phyloP scores from a whole-genome alignment of 73 alveolate species.

The Paramecium octaurelia region DNA sequence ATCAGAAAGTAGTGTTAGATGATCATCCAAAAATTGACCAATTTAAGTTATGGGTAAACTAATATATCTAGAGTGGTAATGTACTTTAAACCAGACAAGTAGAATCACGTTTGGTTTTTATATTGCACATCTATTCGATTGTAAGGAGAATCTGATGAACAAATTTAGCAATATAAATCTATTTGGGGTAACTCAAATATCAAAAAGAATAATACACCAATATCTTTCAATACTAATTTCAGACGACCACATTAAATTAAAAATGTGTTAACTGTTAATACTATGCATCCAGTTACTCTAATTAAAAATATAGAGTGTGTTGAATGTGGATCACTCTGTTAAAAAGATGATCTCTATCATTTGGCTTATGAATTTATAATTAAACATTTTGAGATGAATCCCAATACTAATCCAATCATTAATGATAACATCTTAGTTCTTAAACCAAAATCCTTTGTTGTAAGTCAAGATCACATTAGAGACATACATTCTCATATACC shows the following conservation, averaged over 20 bases:
- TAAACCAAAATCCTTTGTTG: slow-evolving; percentile 29
- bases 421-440: not conserved
- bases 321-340: slow-evolving; percentile 40
- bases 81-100: slow-evolving; percentile 51
- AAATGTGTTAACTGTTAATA: slow-evolving; percentile 27
- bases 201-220: slow-evolving; percentile 52
- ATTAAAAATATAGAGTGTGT: slow-evolving; percentile 52
- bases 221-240: slow-evolving; percentile 49
- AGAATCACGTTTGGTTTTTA: slow-evolving; percentile 44
- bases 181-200: slow-evolving; percentile 21
- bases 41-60: slow-evolving; percentile 52
- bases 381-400: slow-evolving; percentile 43
- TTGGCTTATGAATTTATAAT: slow-evolving; percentile 55
- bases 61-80: slow-evolving; percentile 48
- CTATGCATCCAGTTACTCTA: slow-evolving; percentile 55
- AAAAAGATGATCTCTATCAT: slow-evolving; percentile 42
- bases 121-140: slow-evolving; percentile 45
- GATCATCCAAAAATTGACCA: slow-evolving; percentile 38
- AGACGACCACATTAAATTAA: slow-evolving; percentile 46
- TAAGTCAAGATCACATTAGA: slow-evolving; percentile 19
- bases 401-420: slow-evolving; percentile 21
- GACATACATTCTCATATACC: slow-evolving; percentile 60
- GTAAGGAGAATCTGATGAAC: slow-evolving; percentile 31
- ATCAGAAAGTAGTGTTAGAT: slow-evolving; percentile 58
- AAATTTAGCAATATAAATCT: slow-evolving; percentile 15